Evolutionary conservation across 2,329 filamentous ascomycete genomes (phyloP).

Genomic region (Aureobasidium sp.): DNA sequence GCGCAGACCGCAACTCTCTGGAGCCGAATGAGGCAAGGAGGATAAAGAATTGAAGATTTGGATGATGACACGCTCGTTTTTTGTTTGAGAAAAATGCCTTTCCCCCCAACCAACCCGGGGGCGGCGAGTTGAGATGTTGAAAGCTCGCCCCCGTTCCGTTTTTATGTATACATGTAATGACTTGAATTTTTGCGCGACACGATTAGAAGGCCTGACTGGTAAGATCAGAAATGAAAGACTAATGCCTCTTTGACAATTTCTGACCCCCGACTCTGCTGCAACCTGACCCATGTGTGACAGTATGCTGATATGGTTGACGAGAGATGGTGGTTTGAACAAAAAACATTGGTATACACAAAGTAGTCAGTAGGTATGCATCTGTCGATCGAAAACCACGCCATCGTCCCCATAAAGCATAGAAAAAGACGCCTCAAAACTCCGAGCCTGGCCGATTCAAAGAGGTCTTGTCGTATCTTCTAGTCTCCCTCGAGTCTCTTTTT

Average conservation of each 20-base stretch:
- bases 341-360: not conserved
- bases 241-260: too few species aligned
- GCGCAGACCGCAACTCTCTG: not conserved
- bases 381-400: not conserved
- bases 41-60: not conserved
- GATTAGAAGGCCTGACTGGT: not conserved
- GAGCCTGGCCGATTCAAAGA: not conserved
- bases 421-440: constrained; percentile 1
- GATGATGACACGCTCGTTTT: constrained; percentile 4
- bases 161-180: not conserved
- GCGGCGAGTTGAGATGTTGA: not conserved
- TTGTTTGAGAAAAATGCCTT: not conserved
- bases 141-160: not conserved
- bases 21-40: not conserved
- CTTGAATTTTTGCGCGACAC: not conserved
- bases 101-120: too few species aligned
- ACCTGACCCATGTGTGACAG: too few species aligned
- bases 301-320: too few species aligned
- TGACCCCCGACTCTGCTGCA: too few species aligned
- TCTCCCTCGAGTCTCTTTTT: not conserved
- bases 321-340: too few species aligned
- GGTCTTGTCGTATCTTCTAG: not conserved
- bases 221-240: not conserved
- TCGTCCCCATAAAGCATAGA: constrained; percentile 6
- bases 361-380: constrained; percentile 3